Percentiles rank a stretch among this genome's conserved stretches.
Evolutionary conservation across 202 grass and related monocot genomes (phyloP).

Genomic region (Setaria viridis): DNA sequence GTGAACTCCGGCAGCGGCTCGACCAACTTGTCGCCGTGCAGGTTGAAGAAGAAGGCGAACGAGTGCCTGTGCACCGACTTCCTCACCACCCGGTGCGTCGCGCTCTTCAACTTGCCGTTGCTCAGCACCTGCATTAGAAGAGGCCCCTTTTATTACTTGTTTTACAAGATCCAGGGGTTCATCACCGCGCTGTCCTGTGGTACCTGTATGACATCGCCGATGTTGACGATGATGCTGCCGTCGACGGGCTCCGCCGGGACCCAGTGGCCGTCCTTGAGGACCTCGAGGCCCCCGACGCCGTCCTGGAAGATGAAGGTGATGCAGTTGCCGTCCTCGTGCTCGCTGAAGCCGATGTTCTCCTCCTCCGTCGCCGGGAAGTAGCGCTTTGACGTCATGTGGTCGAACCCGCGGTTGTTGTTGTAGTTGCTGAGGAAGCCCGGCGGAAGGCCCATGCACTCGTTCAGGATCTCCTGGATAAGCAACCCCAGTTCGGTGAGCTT

Average conservation of each 20-base stretch:
- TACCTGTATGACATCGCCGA: conserved; percentile 66
- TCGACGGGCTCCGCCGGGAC: conserved; percentile 53
- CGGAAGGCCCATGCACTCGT: conserved; percentile 65
- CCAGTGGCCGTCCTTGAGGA: conserved; percentile 64
- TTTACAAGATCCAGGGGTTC: not conserved
- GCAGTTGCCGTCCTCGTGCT: conserved; percentile 62
- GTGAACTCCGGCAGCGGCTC: conserved; percentile 69
- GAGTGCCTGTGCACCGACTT: conserved; percentile 58
- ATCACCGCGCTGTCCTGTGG: not conserved
- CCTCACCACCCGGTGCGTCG: conserved; percentile 59
- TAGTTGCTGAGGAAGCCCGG: conserved; percentile 52
- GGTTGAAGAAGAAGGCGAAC: conserved; percentile 54
- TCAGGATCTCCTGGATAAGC: conserved; percentile 59
- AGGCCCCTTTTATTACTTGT: not conserved
- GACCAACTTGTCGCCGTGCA: conserved; percentile 59
- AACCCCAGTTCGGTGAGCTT: conserved; percentile 41
- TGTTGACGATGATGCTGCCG: conserved; percentile 69
- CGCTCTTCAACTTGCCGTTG: conserved; percentile 61
- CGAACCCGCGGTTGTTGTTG: conserved; percentile 57
- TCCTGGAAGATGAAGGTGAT: conserved; percentile 70
- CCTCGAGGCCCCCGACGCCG: conserved; percentile 56
- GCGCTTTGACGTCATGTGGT: conserved; percentile 48
- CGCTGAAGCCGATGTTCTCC: conserved; percentile 41
- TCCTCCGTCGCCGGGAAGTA: conserved; percentile 57
- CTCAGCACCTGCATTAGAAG: conserved; percentile 55